Evolutionary conservation across 352 stramenopile species (phyloP), one percentile per base, ranked within the genome.

Genomic region (Saprolegnia parasitica): DNA sequence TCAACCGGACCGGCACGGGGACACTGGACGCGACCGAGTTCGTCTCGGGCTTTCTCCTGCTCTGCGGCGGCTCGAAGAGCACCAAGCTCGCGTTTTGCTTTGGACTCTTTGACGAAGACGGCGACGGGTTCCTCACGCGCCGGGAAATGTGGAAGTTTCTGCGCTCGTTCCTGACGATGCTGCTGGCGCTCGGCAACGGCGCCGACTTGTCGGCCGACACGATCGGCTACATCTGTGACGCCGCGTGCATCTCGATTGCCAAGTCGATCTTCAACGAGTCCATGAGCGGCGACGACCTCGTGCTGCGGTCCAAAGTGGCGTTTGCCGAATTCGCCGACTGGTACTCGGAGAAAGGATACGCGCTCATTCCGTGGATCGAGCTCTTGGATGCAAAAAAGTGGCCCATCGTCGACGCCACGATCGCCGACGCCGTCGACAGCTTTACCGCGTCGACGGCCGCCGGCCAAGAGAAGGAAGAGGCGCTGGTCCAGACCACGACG

Each of bases 41-140:
- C 26, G 89, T 98, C 63, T 96, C 90, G 35, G 94, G 93, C 20
- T 90, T 98, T 55, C 95, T 88, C 5, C 83, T 99, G 6, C 88
- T 99, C 26, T 98, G 86, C 57, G 90, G 84, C 4, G 96, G 95
- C 3, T 98, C 94, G 29, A 99, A 99, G 73, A 98, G 91, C 62
- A 90, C 94, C 45, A 99, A 99, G 65, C 82, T 99, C 0, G 88
- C 87, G 6, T 96, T 96, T 56, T 84, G 87, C 0, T 97, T 90
- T 66, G 78, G 78, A 11, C 56, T 96, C n/a, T 98, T 98, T 72
- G 95, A 98, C 71, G 77, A 83, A 32, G 88, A 98, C 72, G 83
- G 86, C 73, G 84, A 97, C 67, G 89, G 92, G 6, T 85, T 84
- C 16, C 76, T 99, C n/a, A 95, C 87, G 13, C 79, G 84, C n/a